phyloP scores from a whole-genome alignment of 1,284 basidiomycete genomes.

The Leccinum cinnamomeum region DNA sequence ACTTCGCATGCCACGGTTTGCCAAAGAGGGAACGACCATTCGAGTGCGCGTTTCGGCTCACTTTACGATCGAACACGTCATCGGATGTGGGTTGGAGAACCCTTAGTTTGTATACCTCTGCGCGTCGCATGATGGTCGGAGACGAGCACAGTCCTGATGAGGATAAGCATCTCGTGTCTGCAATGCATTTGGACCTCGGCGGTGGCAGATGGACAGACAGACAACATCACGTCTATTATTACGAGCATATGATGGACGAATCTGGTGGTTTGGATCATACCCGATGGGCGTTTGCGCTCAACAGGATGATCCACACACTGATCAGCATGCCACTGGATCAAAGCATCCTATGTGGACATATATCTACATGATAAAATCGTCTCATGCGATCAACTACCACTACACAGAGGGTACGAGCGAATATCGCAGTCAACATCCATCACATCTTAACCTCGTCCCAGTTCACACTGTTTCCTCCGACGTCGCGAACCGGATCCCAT shows the following conservation, averaged over 20 bases:
- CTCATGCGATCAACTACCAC: neutral
- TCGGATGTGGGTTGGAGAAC: neutral
- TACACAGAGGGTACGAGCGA: neutral
- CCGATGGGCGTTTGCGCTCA: no score
- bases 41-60: neutral
- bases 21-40: neutral
- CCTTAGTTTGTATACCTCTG: neutral
- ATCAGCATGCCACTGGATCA: neutral
- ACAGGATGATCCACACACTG: neutral
- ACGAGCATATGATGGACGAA: neutral
- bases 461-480: neutral
- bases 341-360: no score
- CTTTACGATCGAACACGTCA: neutral
- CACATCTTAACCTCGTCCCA: neutral
- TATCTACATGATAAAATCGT: neutral
- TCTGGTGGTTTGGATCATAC: neutral
- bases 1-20: neutral
- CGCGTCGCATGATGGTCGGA: neutral
- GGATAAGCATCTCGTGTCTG: neutral
- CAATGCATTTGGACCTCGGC: neutral
- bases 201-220: neutral
- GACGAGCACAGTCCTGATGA: neutral
- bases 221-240: neutral
- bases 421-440: neutral
- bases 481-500: neutral